phyloP scores from a whole-genome alignment of 768 basidiomycete species.

The Leucosporidium creatinivorum region DNA sequence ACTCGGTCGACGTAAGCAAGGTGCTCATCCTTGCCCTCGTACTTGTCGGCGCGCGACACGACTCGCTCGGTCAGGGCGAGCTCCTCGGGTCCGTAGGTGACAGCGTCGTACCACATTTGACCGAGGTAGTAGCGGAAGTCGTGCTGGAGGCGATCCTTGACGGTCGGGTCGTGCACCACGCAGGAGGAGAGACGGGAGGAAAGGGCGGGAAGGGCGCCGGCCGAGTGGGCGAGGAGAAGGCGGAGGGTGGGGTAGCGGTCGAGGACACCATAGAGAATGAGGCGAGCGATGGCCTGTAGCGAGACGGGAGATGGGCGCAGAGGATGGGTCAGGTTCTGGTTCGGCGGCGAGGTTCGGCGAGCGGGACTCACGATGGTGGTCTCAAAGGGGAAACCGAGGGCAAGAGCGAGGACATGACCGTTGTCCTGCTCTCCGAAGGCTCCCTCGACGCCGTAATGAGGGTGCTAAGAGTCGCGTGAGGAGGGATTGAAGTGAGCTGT shows the following conservation, averaged over 20 bases:
- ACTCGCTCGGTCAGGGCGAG: slow-evolving; percentile 67
- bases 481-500: neutral
- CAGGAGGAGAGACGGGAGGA: slow-evolving; percentile 80
- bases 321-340: neutral
- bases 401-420: slow-evolving; percentile 79
- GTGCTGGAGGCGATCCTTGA: slow-evolving; percentile 64
- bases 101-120: slow-evolving; percentile 72
- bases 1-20: neutral
- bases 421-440: slow-evolving; percentile 68
- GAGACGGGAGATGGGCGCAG: neutral
- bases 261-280: slow-evolving; percentile 72
- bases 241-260: slow-evolving; percentile 70
- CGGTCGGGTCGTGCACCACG: slow-evolving; percentile 74
- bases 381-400: slow-evolving; percentile 83
- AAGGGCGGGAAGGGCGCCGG: slow-evolving; percentile 71
- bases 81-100: slow-evolving; percentile 82
- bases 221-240: slow-evolving; percentile 77
- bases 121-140: slow-evolving; percentile 78
- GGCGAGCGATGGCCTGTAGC: slow-evolving; percentile 51
- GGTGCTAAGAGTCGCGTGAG: slow-evolving; percentile 24
- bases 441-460: slow-evolving; percentile 70
- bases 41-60: slow-evolving; percentile 54
- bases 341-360: slow-evolving; percentile 9
- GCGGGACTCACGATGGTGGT: slow-evolving; percentile 62
- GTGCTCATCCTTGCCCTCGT: slow-evolving; percentile 24